These are phyloP conservation scores for Escovopsis weberi DNA, from an alignment of 2,329 filamentous ascomycete genomes.

Conservation along the genomic window DNA sequence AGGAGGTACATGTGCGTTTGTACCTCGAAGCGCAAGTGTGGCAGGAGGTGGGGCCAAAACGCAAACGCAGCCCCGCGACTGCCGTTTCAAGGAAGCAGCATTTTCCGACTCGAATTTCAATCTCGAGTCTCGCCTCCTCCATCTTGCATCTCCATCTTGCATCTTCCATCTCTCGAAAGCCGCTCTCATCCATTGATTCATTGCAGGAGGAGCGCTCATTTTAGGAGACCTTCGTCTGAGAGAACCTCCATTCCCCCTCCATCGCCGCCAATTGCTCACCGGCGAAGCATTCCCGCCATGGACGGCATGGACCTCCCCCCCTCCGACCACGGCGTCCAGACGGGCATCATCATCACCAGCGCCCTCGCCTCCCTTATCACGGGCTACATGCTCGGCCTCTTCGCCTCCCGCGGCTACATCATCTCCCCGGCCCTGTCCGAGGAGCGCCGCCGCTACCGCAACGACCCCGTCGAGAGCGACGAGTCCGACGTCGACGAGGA, in stretches of 20 bases:
- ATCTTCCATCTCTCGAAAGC: not conserved
- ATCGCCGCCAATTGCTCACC: not conserved
- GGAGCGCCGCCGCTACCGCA: slow-evolving; percentile 39
- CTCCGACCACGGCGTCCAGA: slow-evolving; percentile 26
- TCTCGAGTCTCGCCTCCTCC: not conserved
- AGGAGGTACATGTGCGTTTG: too few species aligned
- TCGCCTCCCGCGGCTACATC: slow-evolving; percentile 47
- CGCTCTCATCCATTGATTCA: not conserved
- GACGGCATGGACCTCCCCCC: not conserved
- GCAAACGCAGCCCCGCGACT: too few species aligned
- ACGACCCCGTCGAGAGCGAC: slow-evolving; percentile 52
- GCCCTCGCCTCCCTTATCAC: slow-evolving; percentile 58
- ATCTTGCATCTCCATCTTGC: not conserved
- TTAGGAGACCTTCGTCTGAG: not conserved
- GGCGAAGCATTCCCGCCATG: slow-evolving; percentile 9
- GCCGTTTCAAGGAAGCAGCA: not conserved
- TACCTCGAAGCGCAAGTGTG: not conserved
- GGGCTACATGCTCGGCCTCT: slow-evolving; percentile 72
- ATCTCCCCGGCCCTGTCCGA: slow-evolving; percentile 40
- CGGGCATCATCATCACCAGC: slow-evolving; percentile 54
- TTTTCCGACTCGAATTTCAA: not conserved
- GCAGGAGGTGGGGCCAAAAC: not conserved
- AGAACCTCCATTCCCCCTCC: not conserved
- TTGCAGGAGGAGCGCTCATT: not conserved
- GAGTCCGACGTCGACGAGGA: slow-evolving; percentile 53